phyloP scores from a whole-genome alignment of 2,329 filamentous ascomycete species.

The Fusarium avenaceum region DNA sequence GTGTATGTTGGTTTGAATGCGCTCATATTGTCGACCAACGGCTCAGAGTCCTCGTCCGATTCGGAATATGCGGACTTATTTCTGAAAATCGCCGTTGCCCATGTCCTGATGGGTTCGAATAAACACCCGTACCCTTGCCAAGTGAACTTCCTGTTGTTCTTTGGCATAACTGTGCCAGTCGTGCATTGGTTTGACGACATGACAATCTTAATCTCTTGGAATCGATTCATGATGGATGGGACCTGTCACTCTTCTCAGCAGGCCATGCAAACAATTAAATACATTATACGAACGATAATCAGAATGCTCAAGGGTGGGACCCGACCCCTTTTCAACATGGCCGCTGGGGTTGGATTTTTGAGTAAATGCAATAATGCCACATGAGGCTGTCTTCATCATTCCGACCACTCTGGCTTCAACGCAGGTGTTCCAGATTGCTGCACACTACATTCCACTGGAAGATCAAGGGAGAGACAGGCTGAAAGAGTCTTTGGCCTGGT shows the following conservation, averaged over 20 bases:
- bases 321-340: slow-evolving; percentile 30
- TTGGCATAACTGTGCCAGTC: neutral
- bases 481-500: neutral
- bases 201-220: slow-evolving; percentile 36
- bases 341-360: neutral
- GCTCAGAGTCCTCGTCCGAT: slow-evolving; percentile 43
- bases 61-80: slow-evolving; percentile 7
- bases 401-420: slow-evolving; percentile 19
- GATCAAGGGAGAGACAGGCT: slow-evolving; percentile 32
- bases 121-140: slow-evolving; percentile 35
- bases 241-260: slow-evolving; percentile 21
- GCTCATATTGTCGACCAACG: slow-evolving; percentile 37
- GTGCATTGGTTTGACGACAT: slow-evolving; percentile 22
- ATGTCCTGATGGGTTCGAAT: slow-evolving; percentile 33
- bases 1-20: slow-evolving; percentile 57
- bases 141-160: slow-evolving; percentile 2
- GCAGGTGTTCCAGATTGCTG: slow-evolving; percentile 30
- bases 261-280: neutral
- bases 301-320: neutral
- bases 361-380: slow-evolving; percentile 4
- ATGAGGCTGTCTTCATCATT: slow-evolving; percentile 38
- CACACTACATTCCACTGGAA: slow-evolving; percentile 31
- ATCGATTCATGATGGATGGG: slow-evolving; percentile 24
- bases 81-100: slow-evolving; percentile 11
- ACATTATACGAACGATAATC: neutral